These are phyloP conservation scores for Jimgerdemannia flammicorona DNA, from an alignment of 192 early-diverging fungal species.

Conservation along the genomic window DNA sequence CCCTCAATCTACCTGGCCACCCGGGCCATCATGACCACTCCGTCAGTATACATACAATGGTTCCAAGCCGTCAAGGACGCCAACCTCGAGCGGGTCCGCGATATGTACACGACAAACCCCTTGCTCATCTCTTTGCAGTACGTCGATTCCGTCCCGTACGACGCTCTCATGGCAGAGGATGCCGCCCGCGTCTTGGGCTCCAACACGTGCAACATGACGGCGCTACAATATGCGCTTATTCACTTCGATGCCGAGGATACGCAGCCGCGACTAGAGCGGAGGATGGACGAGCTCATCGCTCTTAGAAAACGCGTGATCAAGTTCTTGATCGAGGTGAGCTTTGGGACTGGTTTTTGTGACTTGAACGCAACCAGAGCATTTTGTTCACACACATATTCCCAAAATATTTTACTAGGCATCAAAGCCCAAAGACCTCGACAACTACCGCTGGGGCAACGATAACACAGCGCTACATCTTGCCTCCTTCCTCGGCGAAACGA, in stretches of 20 bases:
- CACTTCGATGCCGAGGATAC: neutral
- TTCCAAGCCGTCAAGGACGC: neutral
- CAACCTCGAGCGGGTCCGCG: neutral
- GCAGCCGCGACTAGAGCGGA: neutral
- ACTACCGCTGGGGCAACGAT: constrained; percentile 11
- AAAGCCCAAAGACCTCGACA: constrained; percentile 10
- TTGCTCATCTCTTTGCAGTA: neutral
- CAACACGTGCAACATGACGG: neutral
- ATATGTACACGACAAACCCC: neutral
- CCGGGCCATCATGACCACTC: no score
- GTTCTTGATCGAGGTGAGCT: neutral
- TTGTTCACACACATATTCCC: neutral
- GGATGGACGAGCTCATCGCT: neutral
- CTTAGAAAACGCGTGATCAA: neutral
- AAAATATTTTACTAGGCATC: neutral
- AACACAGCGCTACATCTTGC: constrained; percentile 25
- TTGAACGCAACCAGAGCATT: neutral
- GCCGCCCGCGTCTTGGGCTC: neutral
- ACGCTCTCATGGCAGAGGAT: neutral
- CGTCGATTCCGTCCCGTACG: neutral
- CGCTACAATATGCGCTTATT: neutral
- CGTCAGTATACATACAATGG: neutral
- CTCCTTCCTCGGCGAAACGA: constrained; percentile 10
- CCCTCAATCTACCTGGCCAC: no score
- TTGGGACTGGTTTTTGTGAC: neutral